Conservation (phyloP, 345 rosid species). For the Rhodomyrtus tomentosa region DNA sequence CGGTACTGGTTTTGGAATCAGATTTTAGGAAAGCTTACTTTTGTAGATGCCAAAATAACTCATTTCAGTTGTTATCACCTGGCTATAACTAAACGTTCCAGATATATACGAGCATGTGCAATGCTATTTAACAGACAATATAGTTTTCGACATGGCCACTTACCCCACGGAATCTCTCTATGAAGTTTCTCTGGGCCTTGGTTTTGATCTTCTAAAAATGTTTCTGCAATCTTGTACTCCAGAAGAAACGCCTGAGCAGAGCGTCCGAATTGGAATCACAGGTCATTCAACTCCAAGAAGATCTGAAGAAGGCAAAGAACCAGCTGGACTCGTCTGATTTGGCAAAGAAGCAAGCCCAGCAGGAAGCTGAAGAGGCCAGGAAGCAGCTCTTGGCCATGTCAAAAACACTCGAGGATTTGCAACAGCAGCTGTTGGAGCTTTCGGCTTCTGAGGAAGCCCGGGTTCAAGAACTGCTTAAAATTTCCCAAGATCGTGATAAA, state of each 20-base stretch:
- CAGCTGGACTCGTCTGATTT: slow-evolving; percentile 64
- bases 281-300: slow-evolving; percentile 68
- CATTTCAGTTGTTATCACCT: neutral
- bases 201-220: neutral
- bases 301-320: slow-evolving; percentile 68
- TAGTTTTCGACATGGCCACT: neutral
- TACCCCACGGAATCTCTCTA: neutral
- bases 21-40: neutral
- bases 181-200: neutral
- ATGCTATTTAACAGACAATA: neutral
- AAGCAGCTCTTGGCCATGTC: slow-evolving; percentile 39
- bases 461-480: slow-evolving; percentile 64
- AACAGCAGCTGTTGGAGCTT: slow-evolving; percentile 61
- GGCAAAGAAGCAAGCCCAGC: slow-evolving; percentile 51
- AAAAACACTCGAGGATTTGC: slow-evolving; percentile 46
- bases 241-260: slow-evolving; percentile 40
- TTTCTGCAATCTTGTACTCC: slow-evolving; percentile 7
- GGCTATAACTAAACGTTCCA: neutral
- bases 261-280: slow-evolving; percentile 50
- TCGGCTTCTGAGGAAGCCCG: slow-evolving; percentile 73
- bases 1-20: neutral
- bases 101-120: neutral
- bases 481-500: slow-evolving; percentile 84
- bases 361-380: slow-evolving; percentile 73
- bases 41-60: neutral